Base-by-base conservation (phyloP, 768 basidiomycete genomes). In the Leccinum boreale region DNA sequence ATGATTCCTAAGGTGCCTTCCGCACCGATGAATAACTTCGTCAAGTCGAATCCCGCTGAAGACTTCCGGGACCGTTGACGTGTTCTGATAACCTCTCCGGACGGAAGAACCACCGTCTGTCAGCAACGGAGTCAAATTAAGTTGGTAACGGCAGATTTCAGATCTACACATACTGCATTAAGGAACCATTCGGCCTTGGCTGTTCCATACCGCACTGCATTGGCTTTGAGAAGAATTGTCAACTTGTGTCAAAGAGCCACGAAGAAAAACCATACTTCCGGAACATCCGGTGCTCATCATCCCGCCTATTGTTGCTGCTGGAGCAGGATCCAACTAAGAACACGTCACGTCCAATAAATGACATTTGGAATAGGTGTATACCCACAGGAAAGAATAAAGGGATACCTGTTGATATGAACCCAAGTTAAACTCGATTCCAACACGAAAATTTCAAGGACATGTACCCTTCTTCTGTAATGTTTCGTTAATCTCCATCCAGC, bases 171-270 rank as follows among this genome's bases (percentile, higher is more conserved):
- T 66, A 91, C 91, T 23, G 82, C 82, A 63, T 94, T 94, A 44
- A 95, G 75, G 66, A 95, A 92, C 93, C 92, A 94, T 74, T 94
- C 92, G 0, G 79, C 90, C 67, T 88, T 92, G 0, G 92, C 92
- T 7, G 92, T 95, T 10, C 92, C 94, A 67, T 94, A 95, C 23
- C 91, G 76, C 1, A 91, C 90, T 2, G 90, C 89, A 62, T 90
- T 91, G 0, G 89, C 89, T 68, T 62, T n/a, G 8, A 50, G 21
- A 55, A 52, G 11, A 7, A 36, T 53, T 1, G 26, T 56, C 31
- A 53, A n/a, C 4, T 83, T 31, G 39, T 8, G 12, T 49, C n/a
- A 47, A 19, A 28, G 5, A 31, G 14, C 10, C 5, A 52, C 14
- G 19, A 47, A 14, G 63, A 5, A 12, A 19, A 19, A 74, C 75